Percentiles rank a stretch among this genome's conserved stretches.
Conservation (phyloP, 345 rosid species). For the Leavenworthia alabamica region DNA sequence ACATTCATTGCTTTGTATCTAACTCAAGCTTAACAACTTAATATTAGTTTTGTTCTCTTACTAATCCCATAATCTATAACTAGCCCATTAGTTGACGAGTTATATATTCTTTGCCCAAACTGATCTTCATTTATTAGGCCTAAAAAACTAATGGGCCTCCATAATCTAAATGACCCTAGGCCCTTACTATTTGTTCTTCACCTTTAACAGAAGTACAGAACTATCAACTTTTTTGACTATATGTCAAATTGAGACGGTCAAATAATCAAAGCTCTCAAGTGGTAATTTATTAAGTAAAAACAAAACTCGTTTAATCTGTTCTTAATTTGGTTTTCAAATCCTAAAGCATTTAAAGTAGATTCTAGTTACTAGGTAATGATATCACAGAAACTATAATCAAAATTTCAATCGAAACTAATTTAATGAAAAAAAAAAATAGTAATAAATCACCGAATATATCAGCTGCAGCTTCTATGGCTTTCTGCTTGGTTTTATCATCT, state of each 20-base stretch:
- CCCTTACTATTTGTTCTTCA: neutral
- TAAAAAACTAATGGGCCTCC: neutral
- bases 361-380: neutral
- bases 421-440: neutral
- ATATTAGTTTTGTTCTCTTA: neutral
- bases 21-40: neutral
- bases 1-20: neutral
- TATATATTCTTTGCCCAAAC: neutral
- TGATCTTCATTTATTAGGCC: neutral
- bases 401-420: neutral
- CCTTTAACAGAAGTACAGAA: neutral
- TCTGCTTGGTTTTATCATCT: slow-evolving; percentile 83
- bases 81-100: neutral
- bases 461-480: slow-evolving; percentile 87
- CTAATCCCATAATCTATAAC: neutral
- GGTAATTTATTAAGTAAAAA: neutral
- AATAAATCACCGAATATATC: slow-evolving; percentile 55
- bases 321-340: neutral
- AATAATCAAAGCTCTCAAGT: neutral
- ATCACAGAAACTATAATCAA: neutral
- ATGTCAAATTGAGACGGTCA: neutral
- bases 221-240: slow-evolving; percentile 4
- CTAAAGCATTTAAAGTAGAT: neutral
- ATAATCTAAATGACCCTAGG: neutral
- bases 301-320: neutral